Base-by-base conservation (phyloP, 2,329 filamentous ascomycete species). In the Alternaria dauci region DNA sequence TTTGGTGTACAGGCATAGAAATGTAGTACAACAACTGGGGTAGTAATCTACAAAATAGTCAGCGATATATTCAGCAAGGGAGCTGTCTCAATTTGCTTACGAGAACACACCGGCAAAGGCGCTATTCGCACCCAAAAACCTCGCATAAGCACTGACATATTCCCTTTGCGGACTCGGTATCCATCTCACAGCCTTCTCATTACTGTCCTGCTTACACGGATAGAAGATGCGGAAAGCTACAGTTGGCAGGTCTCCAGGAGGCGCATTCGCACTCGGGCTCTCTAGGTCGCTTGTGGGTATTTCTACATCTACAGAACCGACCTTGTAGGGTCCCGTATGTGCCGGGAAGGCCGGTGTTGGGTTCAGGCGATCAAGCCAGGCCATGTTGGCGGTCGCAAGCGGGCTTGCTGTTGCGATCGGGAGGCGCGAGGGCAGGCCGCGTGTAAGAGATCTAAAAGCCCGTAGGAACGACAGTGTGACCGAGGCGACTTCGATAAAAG, bases 171-270 rank as follows among this genome's bases (percentile, higher is more conserved):
- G 92, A 8, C 85, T 84, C 0, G 92, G 92, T 53, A 96, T 84
- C 92, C 93, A 96, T 69, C 85, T 86, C 56, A 93, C 89, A 9
- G 83, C 83, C 69, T 87, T 87, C 70, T 86, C 83, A 52, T 79
- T 60, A 41, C 71, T 75, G 5, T 72, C 71, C 39, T 66, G 62
- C 32, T 63, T 68, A 28, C 70, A 72, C 1, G 93, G 93, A 75
- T 96, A 96, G 80, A 92, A 96, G 59, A 96, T 84, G 63, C 93
- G 87, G 76, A 92, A 95, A 58, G 91, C 89, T 26, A 96, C 83
- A 1, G 93, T 96, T 20, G 88, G 82, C 46, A 94, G 20, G 25
- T 72, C 88, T 1, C 65, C 53, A 56, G 79, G 78, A 5, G 87
- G 84, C 51, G 85, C 83, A 23, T 85, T 82, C 0, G 88, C 86